These are phyloP conservation scores for Medicago ruthenica DNA, from an alignment of 306 rosid genomes.

Conservation along the genomic window DNA sequence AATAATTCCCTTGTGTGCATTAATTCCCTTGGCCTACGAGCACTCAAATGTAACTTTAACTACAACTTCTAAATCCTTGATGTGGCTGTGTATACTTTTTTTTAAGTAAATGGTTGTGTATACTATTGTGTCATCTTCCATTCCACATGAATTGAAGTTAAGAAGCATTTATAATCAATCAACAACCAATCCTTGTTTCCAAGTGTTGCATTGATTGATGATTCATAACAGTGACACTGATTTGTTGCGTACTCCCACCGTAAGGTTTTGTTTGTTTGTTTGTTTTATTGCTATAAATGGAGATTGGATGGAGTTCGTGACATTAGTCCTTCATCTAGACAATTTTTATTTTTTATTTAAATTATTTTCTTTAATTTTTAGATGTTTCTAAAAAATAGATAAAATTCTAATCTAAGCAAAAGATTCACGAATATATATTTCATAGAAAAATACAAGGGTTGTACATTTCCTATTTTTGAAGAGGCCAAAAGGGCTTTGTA, in stretches of 20 bases:
- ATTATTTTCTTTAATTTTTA: too few relatives aligned
- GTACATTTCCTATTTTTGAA: too few relatives aligned
- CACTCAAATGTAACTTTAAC: too few relatives aligned
- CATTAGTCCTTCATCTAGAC: too few relatives aligned
- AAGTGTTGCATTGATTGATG: slow-evolving; percentile 6
- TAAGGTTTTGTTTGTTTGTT: background rate
- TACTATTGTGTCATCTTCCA: background rate
- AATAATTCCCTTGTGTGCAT: too few relatives aligned
- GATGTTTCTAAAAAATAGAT: background rate
- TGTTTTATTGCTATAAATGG: background rate
- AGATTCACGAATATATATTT: background rate
- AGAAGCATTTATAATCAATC: background rate
- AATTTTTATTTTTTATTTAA: too few relatives aligned
- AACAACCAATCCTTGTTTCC: slow-evolving; percentile 20
- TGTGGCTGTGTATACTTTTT: background rate
- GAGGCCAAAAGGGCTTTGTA: background rate
- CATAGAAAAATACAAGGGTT: background rate
- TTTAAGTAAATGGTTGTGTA: background rate
- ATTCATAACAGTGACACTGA: slow-evolving; percentile 17
- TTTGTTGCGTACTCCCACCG: background rate
- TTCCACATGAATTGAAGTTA: slow-evolving; percentile 24
- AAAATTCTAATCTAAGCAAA: background rate
- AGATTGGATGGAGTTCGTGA: too few relatives aligned
- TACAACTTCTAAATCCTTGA: background rate
- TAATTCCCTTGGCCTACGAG: too few relatives aligned